A percentile compares a stretch with the other conserved stretches of the same genome.
Evolutionary conservation across 495 filamentous ascomycete species (phyloP).

Genomic region (Glarea lozoyensis): DNA sequence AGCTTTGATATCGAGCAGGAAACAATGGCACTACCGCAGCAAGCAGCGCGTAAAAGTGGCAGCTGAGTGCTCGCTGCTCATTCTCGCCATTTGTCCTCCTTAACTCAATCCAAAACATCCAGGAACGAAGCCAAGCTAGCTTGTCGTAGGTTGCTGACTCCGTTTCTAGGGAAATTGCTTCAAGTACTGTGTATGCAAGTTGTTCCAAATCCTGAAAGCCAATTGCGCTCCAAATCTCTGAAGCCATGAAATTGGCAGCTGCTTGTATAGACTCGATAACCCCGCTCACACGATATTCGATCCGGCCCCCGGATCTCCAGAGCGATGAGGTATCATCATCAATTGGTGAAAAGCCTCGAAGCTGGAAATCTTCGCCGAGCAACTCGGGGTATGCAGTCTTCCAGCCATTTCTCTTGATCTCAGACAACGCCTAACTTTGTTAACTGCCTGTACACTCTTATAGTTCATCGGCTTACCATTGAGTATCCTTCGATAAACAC

Average conservation of each 20-base stretch:
- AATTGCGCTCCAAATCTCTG: neutral
- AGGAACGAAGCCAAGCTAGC: slow-evolving; percentile 7
- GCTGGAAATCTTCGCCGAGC: neutral
- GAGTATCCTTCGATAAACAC: slow-evolving; percentile 13
- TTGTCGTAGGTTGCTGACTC: slow-evolving; percentile 3
- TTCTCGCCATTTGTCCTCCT: neutral
- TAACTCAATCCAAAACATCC: slow-evolving; percentile 15
- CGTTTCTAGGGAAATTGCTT: neutral
- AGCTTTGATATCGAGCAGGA: neutral
- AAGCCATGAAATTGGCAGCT: neutral
- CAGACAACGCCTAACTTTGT: slow-evolving; percentile 3
- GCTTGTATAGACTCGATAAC: neutral
- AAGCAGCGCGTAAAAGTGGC: slow-evolving; percentile 4
- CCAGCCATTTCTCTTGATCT: slow-evolving; percentile 1
- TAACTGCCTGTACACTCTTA: no score
- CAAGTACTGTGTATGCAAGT: neutral
- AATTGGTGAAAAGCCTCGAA: neutral
- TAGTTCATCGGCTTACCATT: neutral
- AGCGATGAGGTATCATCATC: neutral
- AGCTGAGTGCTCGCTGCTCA: slow-evolving; percentile 1
- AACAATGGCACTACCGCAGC: slow-evolving; percentile 3
- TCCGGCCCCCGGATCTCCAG: neutral
- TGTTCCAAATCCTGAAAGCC: slow-evolving; percentile 5
- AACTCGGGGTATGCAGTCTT: slow-evolving; percentile 4
- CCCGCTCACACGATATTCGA: neutral